Conservation (phyloP, 1,284 basidiomycete species). For the Melampsora larici-populina region DNA sequence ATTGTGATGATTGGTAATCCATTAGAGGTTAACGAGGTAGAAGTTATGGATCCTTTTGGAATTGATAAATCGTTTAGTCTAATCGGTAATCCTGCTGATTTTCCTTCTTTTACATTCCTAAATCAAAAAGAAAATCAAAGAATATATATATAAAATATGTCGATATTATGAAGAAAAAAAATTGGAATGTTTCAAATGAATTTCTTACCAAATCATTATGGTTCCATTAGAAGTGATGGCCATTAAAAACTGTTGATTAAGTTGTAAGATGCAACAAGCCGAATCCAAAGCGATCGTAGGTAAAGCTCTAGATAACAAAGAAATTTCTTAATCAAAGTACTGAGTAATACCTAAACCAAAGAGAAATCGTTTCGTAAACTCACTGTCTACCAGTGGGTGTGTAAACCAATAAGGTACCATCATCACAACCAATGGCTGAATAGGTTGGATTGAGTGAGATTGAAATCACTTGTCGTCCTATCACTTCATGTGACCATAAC, state of each 20-base stretch:
- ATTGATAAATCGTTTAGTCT: conserved; percentile 64
- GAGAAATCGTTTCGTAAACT: conserved; percentile 46
- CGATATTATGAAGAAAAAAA: background rate
- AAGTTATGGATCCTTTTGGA: conserved; percentile 61
- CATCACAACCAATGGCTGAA: conserved; percentile 71
- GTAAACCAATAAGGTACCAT: conserved; percentile 74
- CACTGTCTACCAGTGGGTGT: conserved; percentile 73
- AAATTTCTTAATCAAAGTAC: conserved; percentile 26
- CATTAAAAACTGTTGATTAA: conserved; percentile 64
- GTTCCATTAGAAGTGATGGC: conserved; percentile 69
- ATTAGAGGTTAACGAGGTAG: conserved; percentile 68
- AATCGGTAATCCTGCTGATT: conserved; percentile 64
- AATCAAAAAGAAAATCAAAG: conserved; percentile 35
- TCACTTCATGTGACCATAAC: background rate
- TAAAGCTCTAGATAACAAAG: conserved; percentile 61
- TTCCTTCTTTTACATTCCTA: conserved; percentile 70
- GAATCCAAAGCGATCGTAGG: conserved; percentile 70
- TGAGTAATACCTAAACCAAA: background rate
- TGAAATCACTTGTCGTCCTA: conserved; percentile 60
- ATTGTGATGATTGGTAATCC: conserved; percentile 72
- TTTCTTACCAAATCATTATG: conserved; percentile 68
- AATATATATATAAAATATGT: background rate
- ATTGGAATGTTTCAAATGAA: conserved; percentile 48
- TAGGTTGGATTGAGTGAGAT: conserved; percentile 66
- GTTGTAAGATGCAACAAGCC: conserved; percentile 67